phyloP scores from a whole-genome alignment of 2,329 filamentous ascomycete genomes.

The Leptosphaerulina australis region DNA sequence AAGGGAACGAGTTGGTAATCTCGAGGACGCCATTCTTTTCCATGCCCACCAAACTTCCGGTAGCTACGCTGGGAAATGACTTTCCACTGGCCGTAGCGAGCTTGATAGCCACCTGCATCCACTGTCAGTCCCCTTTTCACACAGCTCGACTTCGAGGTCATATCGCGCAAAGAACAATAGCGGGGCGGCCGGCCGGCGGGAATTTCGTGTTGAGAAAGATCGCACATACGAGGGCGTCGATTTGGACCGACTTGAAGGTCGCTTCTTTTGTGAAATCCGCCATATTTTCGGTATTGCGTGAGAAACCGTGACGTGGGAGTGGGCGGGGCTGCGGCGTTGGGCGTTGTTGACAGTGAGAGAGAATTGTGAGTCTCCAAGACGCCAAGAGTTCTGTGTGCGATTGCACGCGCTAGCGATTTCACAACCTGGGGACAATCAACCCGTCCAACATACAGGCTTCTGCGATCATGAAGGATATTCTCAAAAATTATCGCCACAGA shows the following conservation, averaged over 20 bases:
- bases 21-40: slow-evolving; percentile 81
- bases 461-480: too few relatives aligned
- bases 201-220: slow-evolving; percentile 33
- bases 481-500: background rate
- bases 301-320: slow-evolving; percentile 16
- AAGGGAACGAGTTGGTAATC: slow-evolving; percentile 93
- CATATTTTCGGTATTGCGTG: slow-evolving; percentile 37
- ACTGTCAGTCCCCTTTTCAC: slow-evolving; percentile 26
- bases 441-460: background rate
- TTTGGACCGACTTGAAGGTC: slow-evolving; percentile 84
- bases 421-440: background rate
- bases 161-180: slow-evolving; percentile 27
- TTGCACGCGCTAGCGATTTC: slow-evolving; percentile 20
- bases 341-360: slow-evolving; percentile 28
- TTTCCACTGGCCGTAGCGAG: slow-evolving; percentile 94
- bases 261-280: slow-evolving; percentile 46
- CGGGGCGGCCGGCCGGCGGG: slow-evolving; percentile 41
- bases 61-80: slow-evolving; percentile 85
- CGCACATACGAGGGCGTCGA: slow-evolving; percentile 84
- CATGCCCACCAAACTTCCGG: slow-evolving; percentile 91
- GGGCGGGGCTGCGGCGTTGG: slow-evolving; percentile 27
- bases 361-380: slow-evolving; percentile 12
- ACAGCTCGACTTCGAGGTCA: background rate
- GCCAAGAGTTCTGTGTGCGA: slow-evolving; percentile 21
- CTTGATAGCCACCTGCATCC: slow-evolving; percentile 87